Evolutionary conservation across 257 asterid genomes (phyloP).

Genomic region (Scutellaria galericulata): DNA sequence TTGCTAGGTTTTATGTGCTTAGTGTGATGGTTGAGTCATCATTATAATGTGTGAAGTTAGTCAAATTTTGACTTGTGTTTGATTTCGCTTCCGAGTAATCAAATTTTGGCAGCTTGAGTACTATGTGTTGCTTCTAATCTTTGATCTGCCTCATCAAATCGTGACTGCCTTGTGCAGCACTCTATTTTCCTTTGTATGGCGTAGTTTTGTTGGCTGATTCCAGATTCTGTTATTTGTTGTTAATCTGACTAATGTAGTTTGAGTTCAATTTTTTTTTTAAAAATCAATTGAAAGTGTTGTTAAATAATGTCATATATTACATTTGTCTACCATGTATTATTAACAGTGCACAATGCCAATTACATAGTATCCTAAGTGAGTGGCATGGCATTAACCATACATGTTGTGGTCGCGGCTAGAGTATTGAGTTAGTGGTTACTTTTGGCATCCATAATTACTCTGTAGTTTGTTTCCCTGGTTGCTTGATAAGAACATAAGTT

Average conservation of each 20-base stretch:
- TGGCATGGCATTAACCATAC: not conserved
- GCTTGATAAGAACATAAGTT: not conserved
- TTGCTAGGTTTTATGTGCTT: not conserved
- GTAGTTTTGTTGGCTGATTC: not conserved
- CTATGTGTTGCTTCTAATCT: not conserved
- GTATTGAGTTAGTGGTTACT: not conserved
- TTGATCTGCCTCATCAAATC: not conserved
- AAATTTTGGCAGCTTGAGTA: not conserved
- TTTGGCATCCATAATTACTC: not conserved
- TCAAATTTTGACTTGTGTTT: conserved; percentile 1
- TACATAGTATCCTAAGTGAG: not conserved
- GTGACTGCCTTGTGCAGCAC: not conserved
- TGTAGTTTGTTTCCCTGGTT: not conserved
- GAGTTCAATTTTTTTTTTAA: not conserved
- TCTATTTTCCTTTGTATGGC: not conserved
- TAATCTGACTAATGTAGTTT: not conserved
- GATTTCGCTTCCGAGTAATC: not conserved
- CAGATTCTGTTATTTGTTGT: not conserved
- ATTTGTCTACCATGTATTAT: not conserved
- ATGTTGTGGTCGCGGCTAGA: not conserved
- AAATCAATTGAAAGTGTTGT: not conserved
- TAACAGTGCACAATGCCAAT: not conserved
- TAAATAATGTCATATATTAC: not conserved
- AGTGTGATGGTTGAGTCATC: not conserved
- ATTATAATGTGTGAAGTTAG: conserved; percentile 8